Evolutionary conservation across 2,329 filamentous ascomycete species (phyloP), one percentile per base, ranked within the genome.

Genomic region (Xylaria digitata): DNA sequence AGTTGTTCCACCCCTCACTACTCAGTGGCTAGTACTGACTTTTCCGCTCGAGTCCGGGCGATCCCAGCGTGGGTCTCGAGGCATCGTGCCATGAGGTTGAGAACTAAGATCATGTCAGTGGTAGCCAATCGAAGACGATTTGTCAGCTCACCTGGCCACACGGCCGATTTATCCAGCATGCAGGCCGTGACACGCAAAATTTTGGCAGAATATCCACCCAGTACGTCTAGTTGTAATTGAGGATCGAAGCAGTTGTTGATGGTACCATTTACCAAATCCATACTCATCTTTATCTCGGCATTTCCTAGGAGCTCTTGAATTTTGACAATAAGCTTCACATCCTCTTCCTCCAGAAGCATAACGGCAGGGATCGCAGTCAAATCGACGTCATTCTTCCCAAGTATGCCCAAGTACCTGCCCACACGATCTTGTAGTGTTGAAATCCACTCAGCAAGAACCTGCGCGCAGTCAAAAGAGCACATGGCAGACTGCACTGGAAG

Each of bases 381-480:
- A 73, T 97, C 93, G 40, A 96, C 87, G 0, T 91, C 86, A 70
- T 97, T 92, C 65, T 91, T 90, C 13, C 95, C 95, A 1, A 98
- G 85, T 6, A 97, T 89, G 4, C 95, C 95, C 6, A 98, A 80
- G 74, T 96, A 97, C 4, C 89, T 89, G 0, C 95, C 95, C n/a
- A 97, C 92, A 8, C 96, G 91, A 75, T 97, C 94, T 78, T 99
- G 96, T 3, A 98, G 88, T 1, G 94, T 96, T 5, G 92, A 92
- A 46, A 96, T 87, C 95, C 95, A 99, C 79, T 98, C 95, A 0
- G 93, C 93, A 37, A 99, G 86, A 1, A 98, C 93, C 76, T 97
- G 94, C 2, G 93, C 92, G 75, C 95, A 98, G 76, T 98, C 95
- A 74, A 97, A 96, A 5, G 92, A 90, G 78, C 95, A 97, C 84